Percentiles rank a stretch among this genome's conserved stretches.
Evolutionary conservation across 2,329 filamentous ascomycete species (phyloP).

Genomic region (Coleophoma eucalyptorum): DNA sequence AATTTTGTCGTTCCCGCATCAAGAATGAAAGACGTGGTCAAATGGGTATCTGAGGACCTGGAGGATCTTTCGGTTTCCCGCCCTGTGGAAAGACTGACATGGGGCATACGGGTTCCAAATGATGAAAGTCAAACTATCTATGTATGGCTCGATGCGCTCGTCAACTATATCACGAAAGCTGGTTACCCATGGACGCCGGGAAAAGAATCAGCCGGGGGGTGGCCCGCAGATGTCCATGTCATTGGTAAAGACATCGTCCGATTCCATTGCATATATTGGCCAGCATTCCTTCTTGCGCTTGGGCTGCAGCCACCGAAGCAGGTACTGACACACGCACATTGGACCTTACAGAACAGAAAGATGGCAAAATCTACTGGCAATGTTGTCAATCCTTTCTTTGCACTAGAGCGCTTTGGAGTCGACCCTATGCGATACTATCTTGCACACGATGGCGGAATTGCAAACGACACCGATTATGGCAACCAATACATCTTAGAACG

Average conservation of each 20-base stretch:
- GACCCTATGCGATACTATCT: constrained; percentile 91
- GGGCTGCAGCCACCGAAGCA: constrained; percentile 73
- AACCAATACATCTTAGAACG: constrained; percentile 70
- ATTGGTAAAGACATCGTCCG: constrained; percentile 95
- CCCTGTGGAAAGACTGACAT: constrained; percentile 70
- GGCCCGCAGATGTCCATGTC: constrained; percentile 90
- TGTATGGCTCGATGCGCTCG: constrained; percentile 93
- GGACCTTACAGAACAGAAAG: constrained; percentile 87
- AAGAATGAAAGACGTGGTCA: constrained; percentile 75
- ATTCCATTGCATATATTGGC: constrained; percentile 98
- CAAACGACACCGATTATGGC: constrained; percentile 78
- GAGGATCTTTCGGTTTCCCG: constrained; percentile 88
- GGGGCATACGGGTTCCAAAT: constrained; percentile 86
- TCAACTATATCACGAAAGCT: constrained; percentile 88
- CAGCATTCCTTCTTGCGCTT: constrained; percentile 87
- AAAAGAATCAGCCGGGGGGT: constrained; percentile 59
- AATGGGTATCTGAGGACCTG: constrained; percentile 72
- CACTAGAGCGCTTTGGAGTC: constrained; percentile 81
- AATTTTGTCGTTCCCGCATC: constrained; percentile 69
- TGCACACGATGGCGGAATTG: constrained; percentile 72
- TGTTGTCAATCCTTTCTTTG: constrained; percentile 91
- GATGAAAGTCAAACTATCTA: constrained; percentile 90
- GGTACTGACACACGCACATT: constrained; percentile 88
- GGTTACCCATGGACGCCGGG: constrained; percentile 80
- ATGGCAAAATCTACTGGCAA: constrained; percentile 98